These are phyloP conservation scores for Vitis rupestris DNA, from an alignment of 164 flowering plant species.

Conservation along the genomic window DNA sequence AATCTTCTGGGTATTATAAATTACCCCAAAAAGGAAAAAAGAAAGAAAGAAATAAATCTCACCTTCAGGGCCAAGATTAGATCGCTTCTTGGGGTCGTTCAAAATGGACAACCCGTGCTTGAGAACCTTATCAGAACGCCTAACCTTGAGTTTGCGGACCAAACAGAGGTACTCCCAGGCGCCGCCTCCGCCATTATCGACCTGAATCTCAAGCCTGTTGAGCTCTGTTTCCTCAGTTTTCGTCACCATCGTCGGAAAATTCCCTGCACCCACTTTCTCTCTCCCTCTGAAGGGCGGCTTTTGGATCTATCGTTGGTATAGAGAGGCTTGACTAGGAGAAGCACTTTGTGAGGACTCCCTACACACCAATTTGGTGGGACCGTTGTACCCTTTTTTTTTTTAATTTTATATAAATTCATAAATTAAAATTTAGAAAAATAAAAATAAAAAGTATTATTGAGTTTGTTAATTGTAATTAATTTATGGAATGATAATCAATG, in stretches of 20 bases:
- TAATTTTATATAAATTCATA: too few species aligned
- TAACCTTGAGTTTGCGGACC: conserved; percentile 79
- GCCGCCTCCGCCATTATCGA: conserved; percentile 96
- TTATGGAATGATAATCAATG: too few species aligned
- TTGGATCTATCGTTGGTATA: conserved; percentile 13
- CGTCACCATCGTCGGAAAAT: conserved; percentile 61
- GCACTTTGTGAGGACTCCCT: not conserved
- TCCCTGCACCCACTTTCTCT: not conserved
- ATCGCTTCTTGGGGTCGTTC: conserved; percentile 74
- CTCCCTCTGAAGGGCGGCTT: conserved; percentile 6
- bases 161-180: conserved; percentile 91
- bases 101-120: conserved; percentile 71
- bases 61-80: conserved; percentile 81
- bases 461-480: too few species aligned
- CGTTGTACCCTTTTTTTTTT: too few species aligned
- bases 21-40: conserved; percentile 1
- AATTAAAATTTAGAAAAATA: too few species aligned
- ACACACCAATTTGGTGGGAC: too few species aligned
- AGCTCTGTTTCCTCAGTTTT: conserved; percentile 69
- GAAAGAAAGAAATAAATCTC: conserved; percentile 2
- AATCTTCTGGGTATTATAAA: not conserved
- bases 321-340: not conserved
- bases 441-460: too few species aligned
- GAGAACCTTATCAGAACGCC: conserved; percentile 85
- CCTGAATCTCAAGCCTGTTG: conserved; percentile 73